A percentile compares a stretch with the other conserved stretches of the same genome.
Conservation (phyloP, 2,329 filamentous ascomycete genomes). For the Aspergillus pseudonomiae region DNA sequence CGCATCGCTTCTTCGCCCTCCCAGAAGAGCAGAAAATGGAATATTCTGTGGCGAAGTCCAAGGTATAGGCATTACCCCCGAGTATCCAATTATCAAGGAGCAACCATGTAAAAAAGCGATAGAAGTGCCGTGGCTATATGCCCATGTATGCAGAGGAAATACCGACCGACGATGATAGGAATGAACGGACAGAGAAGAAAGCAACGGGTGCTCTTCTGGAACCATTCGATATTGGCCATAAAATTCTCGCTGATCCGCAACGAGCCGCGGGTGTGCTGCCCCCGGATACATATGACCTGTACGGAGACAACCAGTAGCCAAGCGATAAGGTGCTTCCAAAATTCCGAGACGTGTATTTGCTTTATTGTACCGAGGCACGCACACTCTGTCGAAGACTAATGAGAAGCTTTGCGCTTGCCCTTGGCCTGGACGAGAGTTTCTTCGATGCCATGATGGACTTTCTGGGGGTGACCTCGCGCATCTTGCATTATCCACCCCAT, state of each 20-base stretch:
- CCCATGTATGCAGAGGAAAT: constrained; percentile 21
- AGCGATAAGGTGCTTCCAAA: constrained; percentile 17
- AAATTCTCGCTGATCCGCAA: constrained; percentile 22
- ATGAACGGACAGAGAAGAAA: constrained; percentile 14
- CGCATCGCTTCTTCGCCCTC: constrained; percentile 46
- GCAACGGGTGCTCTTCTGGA: constrained; percentile 21
- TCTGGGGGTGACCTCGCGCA: constrained; percentile 43
- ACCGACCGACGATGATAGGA: constrained; percentile 19
- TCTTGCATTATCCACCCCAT: constrained; percentile 46
- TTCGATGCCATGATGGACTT: constrained; percentile 38
- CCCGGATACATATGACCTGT: constrained; percentile 20
- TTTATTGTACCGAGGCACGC: constrained; percentile 24
- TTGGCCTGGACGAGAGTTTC: constrained; percentile 41
- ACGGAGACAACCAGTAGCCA: constrained; percentile 31
- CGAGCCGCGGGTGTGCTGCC: constrained; percentile 16
- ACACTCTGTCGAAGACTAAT: constrained; percentile 29
- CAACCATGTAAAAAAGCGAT: not conserved
- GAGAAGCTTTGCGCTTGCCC: constrained; percentile 43
- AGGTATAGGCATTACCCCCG: constrained; percentile 9
- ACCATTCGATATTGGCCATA: constrained; percentile 32
- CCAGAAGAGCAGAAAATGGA: constrained; percentile 47
- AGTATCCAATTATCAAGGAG: too few relatives aligned
- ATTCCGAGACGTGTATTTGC: constrained; percentile 20
- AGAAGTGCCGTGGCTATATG: constrained; percentile 33
- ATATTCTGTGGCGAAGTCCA: constrained; percentile 38